Evolutionary conservation across 1,139 yeast species (phyloP), one percentile per base, ranked within the genome.

Genomic region (Blastobotrys serpentis): DNA sequence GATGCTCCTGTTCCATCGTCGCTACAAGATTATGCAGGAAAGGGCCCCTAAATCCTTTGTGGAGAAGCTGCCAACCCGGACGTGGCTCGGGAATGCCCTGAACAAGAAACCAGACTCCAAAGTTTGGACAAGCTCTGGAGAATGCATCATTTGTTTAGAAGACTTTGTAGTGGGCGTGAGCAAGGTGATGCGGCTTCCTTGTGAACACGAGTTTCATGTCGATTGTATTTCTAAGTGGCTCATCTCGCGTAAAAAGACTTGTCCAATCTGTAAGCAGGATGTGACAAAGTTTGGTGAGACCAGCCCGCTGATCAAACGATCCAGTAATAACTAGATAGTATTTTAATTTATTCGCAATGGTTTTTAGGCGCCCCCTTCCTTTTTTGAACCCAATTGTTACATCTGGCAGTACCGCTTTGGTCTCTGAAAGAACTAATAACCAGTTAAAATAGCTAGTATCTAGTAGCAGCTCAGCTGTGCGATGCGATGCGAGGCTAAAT

Each of bases 141-240:
- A 69, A 53, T 72, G 76, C 56, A 70, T 68, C 39, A 69, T 72
- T 16, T 72, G 76, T 44, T 61, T 72, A 29, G 76, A 72, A 43
- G 70, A 69, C 51, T 72, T 68, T 48, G 61, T 58, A 7, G 59
- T 63, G 8, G 69, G 68, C 7, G 63, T 58, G 33, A 56, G 65
- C 25, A 58, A 55, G 36, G 68, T 72, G 25, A 63, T 70, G 71
- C 60, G 62, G 26, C 58, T 72, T 30, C 77, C 76, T 1, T 72
- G 76, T 51, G 65, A 65, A 8, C 77, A 73, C 54, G 75, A 71
- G 54, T 73, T 69, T 58, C 77, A 73, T 52, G 61, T 60, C 5
- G 63, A 58, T 13, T 72, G 76, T 55, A 68, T 72, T 21, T 59
- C 69, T 11, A 64, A 65, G 25, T 72, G 76, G 76, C 62, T 70